phyloP scores from a whole-genome alignment of 2,329 filamentous ascomycete genomes.

The Exophiala aquamarina region DNA sequence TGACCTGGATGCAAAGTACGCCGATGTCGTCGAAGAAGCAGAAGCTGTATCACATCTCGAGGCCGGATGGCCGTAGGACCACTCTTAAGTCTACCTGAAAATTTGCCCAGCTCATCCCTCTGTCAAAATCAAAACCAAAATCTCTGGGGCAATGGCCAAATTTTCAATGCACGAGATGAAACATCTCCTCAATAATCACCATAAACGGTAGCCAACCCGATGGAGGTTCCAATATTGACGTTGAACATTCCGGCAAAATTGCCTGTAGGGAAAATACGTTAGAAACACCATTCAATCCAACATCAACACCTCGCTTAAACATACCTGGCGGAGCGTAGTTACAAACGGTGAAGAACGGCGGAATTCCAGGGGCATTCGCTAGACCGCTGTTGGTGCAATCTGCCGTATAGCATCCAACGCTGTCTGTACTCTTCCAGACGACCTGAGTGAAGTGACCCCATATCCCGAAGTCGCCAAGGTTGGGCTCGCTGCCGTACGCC shows the following conservation, averaged over 20 bases:
- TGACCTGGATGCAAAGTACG: slow-evolving; percentile 49
- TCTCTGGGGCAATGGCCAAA: too few relatives aligned
- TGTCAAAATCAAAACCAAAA: too few relatives aligned
- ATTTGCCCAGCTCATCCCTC: too few relatives aligned
- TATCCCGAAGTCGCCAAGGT: slow-evolving; percentile 58
- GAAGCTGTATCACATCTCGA: slow-evolving; percentile 42
- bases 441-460: slow-evolving; percentile 78
- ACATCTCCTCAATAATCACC: too few relatives aligned
- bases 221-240: too few relatives aligned
- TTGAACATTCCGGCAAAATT: too few relatives aligned
- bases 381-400: slow-evolving; percentile 42
- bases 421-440: slow-evolving; percentile 63
- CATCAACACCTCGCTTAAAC: slow-evolving; percentile 29
- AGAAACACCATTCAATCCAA: too few relatives aligned
- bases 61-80: slow-evolving; percentile 38
- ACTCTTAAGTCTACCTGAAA: too few relatives aligned
- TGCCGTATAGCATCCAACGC: slow-evolving; percentile 50
- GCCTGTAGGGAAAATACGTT: too few relatives aligned
- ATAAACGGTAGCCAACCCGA: too few relatives aligned
- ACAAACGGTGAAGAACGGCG: slow-evolving; percentile 78
- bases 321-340: slow-evolving; percentile 79
- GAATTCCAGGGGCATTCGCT: slow-evolving; percentile 39
- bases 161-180: too few relatives aligned
- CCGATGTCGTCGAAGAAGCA: slow-evolving; percentile 44
- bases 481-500: slow-evolving; percentile 56